Conservation (phyloP, 1,284 basidiomycete species). For the Irpex sp. region DNA sequence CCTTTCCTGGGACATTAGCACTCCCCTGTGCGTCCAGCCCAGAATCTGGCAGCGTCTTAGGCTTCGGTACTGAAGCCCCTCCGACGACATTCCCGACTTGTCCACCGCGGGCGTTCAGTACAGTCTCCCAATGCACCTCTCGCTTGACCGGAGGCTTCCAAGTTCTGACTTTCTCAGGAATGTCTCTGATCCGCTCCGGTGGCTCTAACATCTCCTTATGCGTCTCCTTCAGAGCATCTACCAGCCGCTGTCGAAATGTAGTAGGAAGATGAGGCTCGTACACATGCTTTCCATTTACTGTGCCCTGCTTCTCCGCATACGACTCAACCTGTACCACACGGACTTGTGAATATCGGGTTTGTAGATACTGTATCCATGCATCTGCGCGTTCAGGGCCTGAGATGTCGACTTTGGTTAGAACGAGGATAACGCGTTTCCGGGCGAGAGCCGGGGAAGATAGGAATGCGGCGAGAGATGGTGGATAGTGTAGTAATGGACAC, state of each 20-base stretch:
- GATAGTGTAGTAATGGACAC: conserved; percentile 72
- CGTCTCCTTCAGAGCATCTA: conserved; percentile 62
- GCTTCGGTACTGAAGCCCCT: conserved; percentile 34
- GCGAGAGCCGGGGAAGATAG: conserved; percentile 30
- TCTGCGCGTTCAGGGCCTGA: conserved; percentile 37
- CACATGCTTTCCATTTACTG: conserved; percentile 31
- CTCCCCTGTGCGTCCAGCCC: conserved; percentile 22
- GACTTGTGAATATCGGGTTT: conserved; percentile 46
- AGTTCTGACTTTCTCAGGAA: conserved; percentile 49
- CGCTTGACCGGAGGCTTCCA: conserved; percentile 69
- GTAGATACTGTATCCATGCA: conserved; percentile 70
- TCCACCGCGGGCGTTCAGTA: conserved; percentile 42
- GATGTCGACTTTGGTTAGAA: conserved; percentile 82
- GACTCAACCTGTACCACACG: conserved; percentile 74
- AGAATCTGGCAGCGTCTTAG: conserved; percentile 11
- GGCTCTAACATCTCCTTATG: conserved; percentile 71
- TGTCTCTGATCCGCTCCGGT: conserved; percentile 52
- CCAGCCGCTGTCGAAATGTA: conserved; percentile 55
- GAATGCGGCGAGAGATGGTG: conserved; percentile 51
- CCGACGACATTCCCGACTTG: conserved; percentile 41
- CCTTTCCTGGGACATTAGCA: conserved; percentile 24
- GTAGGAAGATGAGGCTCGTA: conserved; percentile 68
- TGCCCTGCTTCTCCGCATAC: conserved; percentile 51
- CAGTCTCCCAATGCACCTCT: conserved; percentile 72
- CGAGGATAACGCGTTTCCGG: conserved; percentile 64